Percentiles rank a stretch among this genome's conserved stretches.
These are phyloP conservation scores for Aspergillus wentii DNA, from an alignment of 495 filamentous ascomycete species.

Conservation along the genomic window DNA sequence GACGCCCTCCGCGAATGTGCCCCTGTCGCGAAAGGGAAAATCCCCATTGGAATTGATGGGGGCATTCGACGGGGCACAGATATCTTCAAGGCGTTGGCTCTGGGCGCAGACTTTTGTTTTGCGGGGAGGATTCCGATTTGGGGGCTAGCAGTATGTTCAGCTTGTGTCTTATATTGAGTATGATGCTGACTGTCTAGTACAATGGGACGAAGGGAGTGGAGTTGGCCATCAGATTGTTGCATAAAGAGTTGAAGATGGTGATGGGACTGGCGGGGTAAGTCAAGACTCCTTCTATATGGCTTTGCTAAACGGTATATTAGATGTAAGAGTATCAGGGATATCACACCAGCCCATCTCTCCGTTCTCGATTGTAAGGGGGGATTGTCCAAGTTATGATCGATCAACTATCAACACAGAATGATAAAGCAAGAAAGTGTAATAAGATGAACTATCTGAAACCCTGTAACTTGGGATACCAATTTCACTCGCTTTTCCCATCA, in stretches of 20 bases:
- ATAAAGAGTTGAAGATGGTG: slow-evolving; percentile 32
- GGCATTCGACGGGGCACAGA: slow-evolving; percentile 84
- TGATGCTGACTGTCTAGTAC: slow-evolving; percentile 25
- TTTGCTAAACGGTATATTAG: not conserved
- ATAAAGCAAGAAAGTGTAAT: too few species aligned
- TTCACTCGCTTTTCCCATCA: too few species aligned
- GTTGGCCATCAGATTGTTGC: slow-evolving; percentile 30
- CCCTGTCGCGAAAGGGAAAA: slow-evolving; percentile 70
- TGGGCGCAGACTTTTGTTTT: slow-evolving; percentile 79
- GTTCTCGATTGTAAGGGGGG: not conserved
- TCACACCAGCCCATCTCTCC: slow-evolving; percentile 1
- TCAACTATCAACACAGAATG: too few species aligned
- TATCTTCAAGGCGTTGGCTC: slow-evolving; percentile 88
- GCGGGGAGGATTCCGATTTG: slow-evolving; percentile 80
- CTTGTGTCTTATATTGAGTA: slow-evolving; percentile 6
- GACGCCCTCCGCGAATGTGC: slow-evolving; percentile 87
- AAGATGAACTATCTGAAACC: too few species aligned
- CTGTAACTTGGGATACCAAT: too few species aligned
- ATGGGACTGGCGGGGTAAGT: slow-evolving; percentile 35
- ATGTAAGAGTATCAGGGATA: slow-evolving; percentile 3
- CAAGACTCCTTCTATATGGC: not conserved
- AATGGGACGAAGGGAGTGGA: slow-evolving; percentile 35
- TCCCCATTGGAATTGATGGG: slow-evolving; percentile 83
- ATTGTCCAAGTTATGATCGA: slow-evolving; percentile 1
- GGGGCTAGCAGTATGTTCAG: slow-evolving; percentile 41